Evolutionary conservation across 345 rosid species (phyloP).

Genomic region (Moringa oleifera): DNA sequence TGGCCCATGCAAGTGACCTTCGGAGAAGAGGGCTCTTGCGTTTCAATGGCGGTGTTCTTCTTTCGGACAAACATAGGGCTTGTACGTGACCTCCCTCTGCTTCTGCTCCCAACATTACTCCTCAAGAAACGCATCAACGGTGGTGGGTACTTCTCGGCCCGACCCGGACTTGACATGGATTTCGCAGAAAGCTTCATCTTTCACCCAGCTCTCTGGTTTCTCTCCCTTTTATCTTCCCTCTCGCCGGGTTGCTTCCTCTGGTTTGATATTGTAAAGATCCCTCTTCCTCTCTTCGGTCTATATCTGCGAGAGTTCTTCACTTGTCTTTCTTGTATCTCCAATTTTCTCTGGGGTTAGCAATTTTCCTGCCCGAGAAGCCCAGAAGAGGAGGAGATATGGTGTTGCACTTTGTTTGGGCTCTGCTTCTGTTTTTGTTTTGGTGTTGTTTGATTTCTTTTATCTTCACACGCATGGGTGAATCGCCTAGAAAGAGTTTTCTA

Average conservation of each 20-base stretch:
- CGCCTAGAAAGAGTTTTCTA: slow-evolving; percentile 23
- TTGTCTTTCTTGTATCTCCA: not conserved
- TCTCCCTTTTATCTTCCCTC: not conserved
- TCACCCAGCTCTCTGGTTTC: not conserved
- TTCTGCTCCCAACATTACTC: slow-evolving; percentile 58
- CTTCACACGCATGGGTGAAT: slow-evolving; percentile 39
- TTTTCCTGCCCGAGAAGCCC: not conserved
- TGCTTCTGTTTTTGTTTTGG: not conserved
- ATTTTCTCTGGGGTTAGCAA: not conserved
- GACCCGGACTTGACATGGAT: slow-evolving; percentile 85
- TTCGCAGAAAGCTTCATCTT: slow-evolving; percentile 60
- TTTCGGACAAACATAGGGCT: slow-evolving; percentile 78
- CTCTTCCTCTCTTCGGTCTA: not conserved
- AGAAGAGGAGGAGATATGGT: not conserved
- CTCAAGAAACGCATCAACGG: slow-evolving; percentile 77
- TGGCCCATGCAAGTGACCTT: slow-evolving; percentile 99
- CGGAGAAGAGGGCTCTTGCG: slow-evolving; percentile 88
- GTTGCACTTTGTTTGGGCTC: not conserved
- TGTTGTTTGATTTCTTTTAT: slow-evolving; percentile 3
- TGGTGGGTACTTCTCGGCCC: slow-evolving; percentile 82
- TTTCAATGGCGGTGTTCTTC: slow-evolving; percentile 48
- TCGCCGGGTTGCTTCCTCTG: not conserved
- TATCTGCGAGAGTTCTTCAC: slow-evolving; percentile 1
- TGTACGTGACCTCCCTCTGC: slow-evolving; percentile 75
- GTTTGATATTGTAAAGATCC: not conserved